Percentiles rank a stretch among this genome's conserved stretches.
phyloP scores from a whole-genome alignment of 306 rosid species.

The Begonia masoniana region DNA sequence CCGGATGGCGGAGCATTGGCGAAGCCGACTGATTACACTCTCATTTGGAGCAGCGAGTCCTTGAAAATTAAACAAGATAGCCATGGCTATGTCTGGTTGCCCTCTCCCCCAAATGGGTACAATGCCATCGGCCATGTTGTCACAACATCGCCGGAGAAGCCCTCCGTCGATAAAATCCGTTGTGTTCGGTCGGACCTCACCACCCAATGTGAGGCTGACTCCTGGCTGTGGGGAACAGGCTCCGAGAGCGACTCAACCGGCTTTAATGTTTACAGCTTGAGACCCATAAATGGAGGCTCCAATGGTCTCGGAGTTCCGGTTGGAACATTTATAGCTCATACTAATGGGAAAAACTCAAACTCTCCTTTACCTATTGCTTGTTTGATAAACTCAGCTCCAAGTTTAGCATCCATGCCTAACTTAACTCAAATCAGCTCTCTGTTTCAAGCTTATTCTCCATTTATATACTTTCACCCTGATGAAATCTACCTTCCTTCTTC shows the following conservation, averaged over 20 bases:
- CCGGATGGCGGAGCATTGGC: conserved; percentile 12
- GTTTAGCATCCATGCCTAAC: conserved; percentile 39
- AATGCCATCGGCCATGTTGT: conserved; percentile 49
- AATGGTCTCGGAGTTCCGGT: conserved; percentile 35
- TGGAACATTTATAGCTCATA: conserved; percentile 45
- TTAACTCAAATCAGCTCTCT: conserved; percentile 29
- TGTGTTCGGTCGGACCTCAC: conserved; percentile 57
- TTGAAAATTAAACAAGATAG: conserved; percentile 24
- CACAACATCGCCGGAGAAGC: conserved; percentile 41
- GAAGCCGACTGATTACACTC: conserved; percentile 45
- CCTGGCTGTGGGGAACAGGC: conserved; percentile 51
- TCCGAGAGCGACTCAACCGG: conserved; percentile 13
- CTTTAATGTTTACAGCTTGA: conserved; percentile 30
- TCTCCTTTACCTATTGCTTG: conserved; percentile 22
- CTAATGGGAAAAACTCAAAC: conserved; percentile 2
- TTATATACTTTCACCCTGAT: conserved; percentile 46
- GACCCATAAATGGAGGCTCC: conserved; percentile 40
- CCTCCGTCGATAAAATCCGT: conserved; percentile 37
- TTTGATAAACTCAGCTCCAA: conserved; percentile 36
- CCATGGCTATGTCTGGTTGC: conserved; percentile 52
- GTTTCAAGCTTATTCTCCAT: conserved; percentile 38
- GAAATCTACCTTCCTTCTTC: conserved; percentile 54
- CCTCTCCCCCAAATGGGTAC: conserved; percentile 52
- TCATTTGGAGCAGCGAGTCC: conserved; percentile 46
- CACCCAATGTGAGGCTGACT: conserved; percentile 30